Base-by-base conservation (phyloP, 2,329 filamentous ascomycete genomes). In the Coniochaeta ligniaria region DNA sequence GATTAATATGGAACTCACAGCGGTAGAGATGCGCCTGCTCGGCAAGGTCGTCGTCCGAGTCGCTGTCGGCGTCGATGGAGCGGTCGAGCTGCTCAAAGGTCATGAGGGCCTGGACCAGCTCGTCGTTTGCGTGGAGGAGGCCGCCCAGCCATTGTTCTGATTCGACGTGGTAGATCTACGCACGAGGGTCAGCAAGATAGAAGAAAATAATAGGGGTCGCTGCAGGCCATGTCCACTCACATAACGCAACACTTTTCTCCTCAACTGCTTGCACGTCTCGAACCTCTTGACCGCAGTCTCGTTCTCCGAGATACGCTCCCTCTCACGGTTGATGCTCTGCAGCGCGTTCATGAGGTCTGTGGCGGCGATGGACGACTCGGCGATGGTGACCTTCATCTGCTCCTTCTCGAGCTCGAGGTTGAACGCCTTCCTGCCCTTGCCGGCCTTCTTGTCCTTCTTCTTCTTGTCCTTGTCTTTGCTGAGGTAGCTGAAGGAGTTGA, bases 31-130 rank as follows among this genome's bases (percentile, higher is more conserved):
- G 83, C 38, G 86, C 85, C 71, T 88, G 85, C 68, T 89, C 85
- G 52, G 87, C 85, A 45, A 85, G 71, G 67, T 85, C 89, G 63
- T 88, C 86, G 61, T 89, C 86, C 1, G 85, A 88, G 72, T 90
- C 86, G 65, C 85, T 88, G 70, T 90, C 87, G 6, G 86, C 86
- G 65, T 92, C 89, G 64, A 94, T 90, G 56, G 90, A 92, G 63
- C 88, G 87, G 71, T 99, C 94, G 64, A 98, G 84, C 67, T 97
- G 91, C 74, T 98, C 94, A 70, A 92, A 99, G 0, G 92, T 90
- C 85, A 96, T 96, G 61, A 99, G 81, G 1, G 93, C 92, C 63
- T 89, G 89, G 45, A 98, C 91, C n/a, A 99, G 87, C 74, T 96
- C 91, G 68, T 99, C 95, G 69, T 99, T 98, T 65, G 94, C 93